phyloP scores from a whole-genome alignment of 345 rosid genomes.

The Bruguiera gymnorhiza region DNA sequence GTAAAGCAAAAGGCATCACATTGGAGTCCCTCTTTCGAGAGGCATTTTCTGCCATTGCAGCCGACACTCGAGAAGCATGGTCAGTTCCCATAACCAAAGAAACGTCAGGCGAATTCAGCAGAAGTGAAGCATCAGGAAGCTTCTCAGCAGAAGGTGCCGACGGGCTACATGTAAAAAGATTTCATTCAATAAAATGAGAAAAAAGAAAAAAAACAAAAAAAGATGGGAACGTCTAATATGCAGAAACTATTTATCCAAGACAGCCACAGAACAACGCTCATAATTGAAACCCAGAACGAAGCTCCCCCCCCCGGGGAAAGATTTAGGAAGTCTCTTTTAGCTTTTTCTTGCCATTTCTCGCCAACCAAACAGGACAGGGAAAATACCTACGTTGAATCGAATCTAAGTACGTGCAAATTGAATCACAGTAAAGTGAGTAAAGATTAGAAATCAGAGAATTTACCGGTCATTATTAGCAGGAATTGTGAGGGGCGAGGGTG shows the following conservation, averaged over 20 bases:
- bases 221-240: not conserved
- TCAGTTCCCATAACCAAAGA: slow-evolving; percentile 36
- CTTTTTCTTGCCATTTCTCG: not conserved
- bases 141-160: slow-evolving; percentile 31
- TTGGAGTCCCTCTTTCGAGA: slow-evolving; percentile 63
- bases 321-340: not conserved
- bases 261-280: not conserved
- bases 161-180: not conserved
- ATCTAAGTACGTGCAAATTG: not conserved
- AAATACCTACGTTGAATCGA: not conserved
- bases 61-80: slow-evolving; percentile 74
- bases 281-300: not conserved
- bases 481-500: slow-evolving; percentile 20
- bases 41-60: slow-evolving; percentile 63
- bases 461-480: slow-evolving; percentile 31
- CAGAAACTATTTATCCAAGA: too few species aligned
- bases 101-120: slow-evolving; percentile 50
- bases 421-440: not conserved
- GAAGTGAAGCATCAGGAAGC: slow-evolving; percentile 84
- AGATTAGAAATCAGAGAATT: not conserved
- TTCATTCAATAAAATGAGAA: not conserved
- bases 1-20: slow-evolving; percentile 38
- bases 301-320: not conserved
- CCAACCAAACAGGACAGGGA: not conserved
- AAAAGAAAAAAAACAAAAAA: not conserved